Evolutionary conservation across 2,329 filamentous ascomycete species (phyloP).

Genomic region (Penicillium brasilianum): DNA sequence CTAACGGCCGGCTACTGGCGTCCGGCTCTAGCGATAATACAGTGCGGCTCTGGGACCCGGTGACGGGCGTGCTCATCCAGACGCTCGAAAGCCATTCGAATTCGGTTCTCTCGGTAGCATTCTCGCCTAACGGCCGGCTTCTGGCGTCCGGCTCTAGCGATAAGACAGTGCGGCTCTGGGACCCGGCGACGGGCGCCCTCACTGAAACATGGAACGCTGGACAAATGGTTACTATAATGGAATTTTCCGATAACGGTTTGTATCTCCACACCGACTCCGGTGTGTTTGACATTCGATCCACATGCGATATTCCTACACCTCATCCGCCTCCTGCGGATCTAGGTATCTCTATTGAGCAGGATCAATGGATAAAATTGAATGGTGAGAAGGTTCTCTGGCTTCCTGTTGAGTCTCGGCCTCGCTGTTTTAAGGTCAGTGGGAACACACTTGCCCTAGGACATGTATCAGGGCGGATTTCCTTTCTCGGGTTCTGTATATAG

Average conservation of each 20-base stretch:
- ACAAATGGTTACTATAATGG: not conserved
- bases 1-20: too few relatives aligned
- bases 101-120: too few relatives aligned
- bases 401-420: constrained; percentile 19
- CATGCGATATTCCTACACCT: not conserved
- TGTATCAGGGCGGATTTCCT: constrained; percentile 17
- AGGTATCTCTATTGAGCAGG: constrained; percentile 2
- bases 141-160: too few relatives aligned
- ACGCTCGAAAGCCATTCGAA: too few relatives aligned
- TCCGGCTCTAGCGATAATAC: too few relatives aligned
- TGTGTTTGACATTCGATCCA: too few relatives aligned
- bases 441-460: constrained; percentile 20
- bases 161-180: too few relatives aligned
- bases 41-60: too few relatives aligned
- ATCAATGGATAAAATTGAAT: constrained; percentile 19
- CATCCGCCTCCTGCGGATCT: constrained; percentile 1
- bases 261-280: constrained; percentile 6
- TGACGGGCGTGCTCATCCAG: too few relatives aligned
- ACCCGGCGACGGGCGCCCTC: too few relatives aligned
- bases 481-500: constrained; percentile 3
- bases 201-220: not conserved
- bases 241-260: not conserved
- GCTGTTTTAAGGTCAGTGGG: constrained; percentile 5
- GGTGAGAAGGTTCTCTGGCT: constrained; percentile 22
- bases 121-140: too few relatives aligned